Evolutionary conservation across 441 rosid genomes (phyloP), one percentile per base, ranked within the genome.

Genomic region (Pelargonium myrrhifolium): DNA sequence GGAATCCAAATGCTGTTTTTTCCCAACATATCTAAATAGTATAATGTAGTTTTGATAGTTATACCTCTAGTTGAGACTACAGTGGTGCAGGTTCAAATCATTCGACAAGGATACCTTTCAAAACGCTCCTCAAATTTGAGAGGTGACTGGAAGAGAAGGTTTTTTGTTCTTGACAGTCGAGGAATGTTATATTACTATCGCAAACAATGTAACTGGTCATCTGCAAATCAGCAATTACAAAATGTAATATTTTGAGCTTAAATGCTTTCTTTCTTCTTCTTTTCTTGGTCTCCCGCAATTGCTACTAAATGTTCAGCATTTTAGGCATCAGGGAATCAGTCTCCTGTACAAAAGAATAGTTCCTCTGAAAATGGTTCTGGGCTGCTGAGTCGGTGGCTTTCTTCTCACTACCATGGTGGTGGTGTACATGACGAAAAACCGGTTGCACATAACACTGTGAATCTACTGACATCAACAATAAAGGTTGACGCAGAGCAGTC

Each of bases 101-200:
- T 94, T 61, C 86, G 98, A 59, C 99, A 92, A 80, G 99, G 99
- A 45, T 94, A 92, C 83, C 89, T 94, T 74, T 94, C 98, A 77
- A 94, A 94, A 79, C 89, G 99, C 28, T 94, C 98, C 61, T 88
- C 97, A 71, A 94, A 79, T 74, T 80, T 94, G 78, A 89, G 99
- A 82, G 99, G 94, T 79, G 98, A 94, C 82, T 94, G 99, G 99
- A 94, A 94, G 83, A 82, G 99, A 78, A 86, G 96, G 67, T 92
- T 92, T 83, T 94, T 94, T 84, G 99, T 94, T 74, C 96, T 94
- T 73, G 99, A 92, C 77, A 94, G 97, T 80, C 87, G 99, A 22
- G 99, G 99, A 75, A 86, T 92, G 96, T 82, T 94, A 76, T 94
- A 94, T 75, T 94, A 94, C 81, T 94, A 92, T 80, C 92, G 99